Conservation (phyloP, 306 rosid species). For the Albizia julibrissin region DNA sequence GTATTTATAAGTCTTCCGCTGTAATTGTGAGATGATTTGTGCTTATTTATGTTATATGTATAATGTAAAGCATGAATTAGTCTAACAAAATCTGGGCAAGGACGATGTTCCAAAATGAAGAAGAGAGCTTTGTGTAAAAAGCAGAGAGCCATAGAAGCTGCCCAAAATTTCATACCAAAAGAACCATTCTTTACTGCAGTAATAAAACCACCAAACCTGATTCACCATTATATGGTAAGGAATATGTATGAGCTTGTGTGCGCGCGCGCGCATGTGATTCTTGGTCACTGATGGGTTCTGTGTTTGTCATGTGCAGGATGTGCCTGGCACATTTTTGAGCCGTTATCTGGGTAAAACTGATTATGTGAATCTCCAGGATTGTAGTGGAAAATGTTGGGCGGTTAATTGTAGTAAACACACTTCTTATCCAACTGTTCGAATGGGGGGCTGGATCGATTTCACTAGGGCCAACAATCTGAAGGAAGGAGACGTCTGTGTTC, state of each 20-base stretch:
- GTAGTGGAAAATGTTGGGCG: not conserved
- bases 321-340: not conserved
- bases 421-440: not conserved
- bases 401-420: not conserved
- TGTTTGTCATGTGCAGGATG: conserved; percentile 35
- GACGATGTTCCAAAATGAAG: not conserved
- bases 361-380: not conserved
- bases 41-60: too few species aligned
- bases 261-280: too few species aligned
- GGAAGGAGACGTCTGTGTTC: not conserved
- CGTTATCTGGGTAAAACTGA: not conserved
- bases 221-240: conserved; percentile 22
- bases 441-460: not conserved
- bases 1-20: too few species aligned
- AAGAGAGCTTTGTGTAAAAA: not conserved
- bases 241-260: not conserved
- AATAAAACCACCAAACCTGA: not conserved
- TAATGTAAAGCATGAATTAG: too few species aligned
- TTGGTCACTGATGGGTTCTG: not conserved
- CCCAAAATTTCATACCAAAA: conserved; percentile 9
- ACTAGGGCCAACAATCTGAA: not conserved
- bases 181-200: conserved; percentile 18
- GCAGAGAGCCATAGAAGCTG: conserved; percentile 16
- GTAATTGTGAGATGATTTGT: too few species aligned
- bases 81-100: too few species aligned